These are phyloP conservation scores for Colletotrichum cordylinicola DNA, from an alignment of 2,329 filamentous ascomycete genomes.

Conservation along the genomic window DNA sequence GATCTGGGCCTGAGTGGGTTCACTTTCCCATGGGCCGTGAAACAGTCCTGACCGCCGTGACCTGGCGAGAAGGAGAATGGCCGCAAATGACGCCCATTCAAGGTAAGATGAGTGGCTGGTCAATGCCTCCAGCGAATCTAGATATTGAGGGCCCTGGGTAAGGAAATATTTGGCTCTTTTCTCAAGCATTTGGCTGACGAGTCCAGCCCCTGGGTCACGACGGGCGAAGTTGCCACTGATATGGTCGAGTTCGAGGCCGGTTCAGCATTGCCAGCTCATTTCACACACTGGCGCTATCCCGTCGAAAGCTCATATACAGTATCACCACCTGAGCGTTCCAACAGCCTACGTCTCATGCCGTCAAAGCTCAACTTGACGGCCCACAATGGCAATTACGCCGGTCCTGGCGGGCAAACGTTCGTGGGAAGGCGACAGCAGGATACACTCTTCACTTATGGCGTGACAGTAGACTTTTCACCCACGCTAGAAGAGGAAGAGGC, in stretches of 20 bases:
- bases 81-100: conserved; percentile 31
- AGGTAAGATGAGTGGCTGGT: conserved; percentile 38
- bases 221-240: conserved; percentile 40
- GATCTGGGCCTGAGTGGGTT: conserved; percentile 40
- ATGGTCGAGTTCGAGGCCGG: conserved; percentile 49
- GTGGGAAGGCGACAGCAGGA: conserved; percentile 61
- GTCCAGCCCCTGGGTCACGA: conserved; percentile 31
- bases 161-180: neutral
- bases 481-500: conserved; percentile 48
- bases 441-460: conserved; percentile 56
- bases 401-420: conserved; percentile 43
- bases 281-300: conserved; percentile 62
- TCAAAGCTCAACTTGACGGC: conserved; percentile 60
- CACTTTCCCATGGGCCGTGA: conserved; percentile 49
- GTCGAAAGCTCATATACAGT: conserved; percentile 47
- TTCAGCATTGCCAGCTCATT: conserved; percentile 53
- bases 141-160: conserved; percentile 41
- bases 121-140: conserved; percentile 37
- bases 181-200: neutral
- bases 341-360: conserved; percentile 52
- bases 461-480: conserved; percentile 50
- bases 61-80: conserved; percentile 38
- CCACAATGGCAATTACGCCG: conserved; percentile 47
- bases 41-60: conserved; percentile 43
- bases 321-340: conserved; percentile 45